Base-by-base conservation (phyloP, 1,284 basidiomycete genomes). In the Cerrena zonata region DNA sequence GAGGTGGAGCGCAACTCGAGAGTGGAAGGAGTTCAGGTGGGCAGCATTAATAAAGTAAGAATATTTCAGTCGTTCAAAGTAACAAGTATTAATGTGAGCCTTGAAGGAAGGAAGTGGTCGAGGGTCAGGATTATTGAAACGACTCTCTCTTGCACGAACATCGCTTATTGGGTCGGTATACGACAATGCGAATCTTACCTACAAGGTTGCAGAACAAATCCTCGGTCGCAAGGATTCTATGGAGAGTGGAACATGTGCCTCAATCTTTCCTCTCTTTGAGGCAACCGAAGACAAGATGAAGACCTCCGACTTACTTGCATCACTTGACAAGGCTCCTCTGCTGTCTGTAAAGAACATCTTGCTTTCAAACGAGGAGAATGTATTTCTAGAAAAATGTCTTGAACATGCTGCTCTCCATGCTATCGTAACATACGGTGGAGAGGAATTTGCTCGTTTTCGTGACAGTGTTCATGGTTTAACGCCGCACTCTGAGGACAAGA, bases 181-280 rank as follows among this genome's bases (percentile, higher is more conserved):
- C 22, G 56, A 72, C 53, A 71, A 71, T 49, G 68, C 71, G 34
- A 71, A 71, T 49, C 60, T 68, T 53, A 50, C 62, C 2, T 63
- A 61, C 22, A 55, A 56, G 3, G 53, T n/a, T n/a, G n/a, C n/a
- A n/a, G n/a, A n/a, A n/a, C n/a, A n/a, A n/a, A n/a, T n/a, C n/a
- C n/a, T n/a, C 54, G 5, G 61, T 67, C 0, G 68, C 70, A 64
- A 57, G 13, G 62, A 62, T 41, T 53, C 63, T 0, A 60, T 64
- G 39, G 64, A 69, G 38, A 67, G 66, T 46, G 65, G 65, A 0
- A 68, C 65, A 0, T 63, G 62, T 38, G 58, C 57, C 1, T 66
- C 66, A 0, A 49, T 64, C 0, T 60, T 58, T 19, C 50, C 50
- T 11, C 53, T 65, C 2, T 59, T 55, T 51, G 58, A 59, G 0